Evolutionary conservation across 176 grass and related monocot genomes (phyloP).

Genomic region (Cocos nucifera): DNA sequence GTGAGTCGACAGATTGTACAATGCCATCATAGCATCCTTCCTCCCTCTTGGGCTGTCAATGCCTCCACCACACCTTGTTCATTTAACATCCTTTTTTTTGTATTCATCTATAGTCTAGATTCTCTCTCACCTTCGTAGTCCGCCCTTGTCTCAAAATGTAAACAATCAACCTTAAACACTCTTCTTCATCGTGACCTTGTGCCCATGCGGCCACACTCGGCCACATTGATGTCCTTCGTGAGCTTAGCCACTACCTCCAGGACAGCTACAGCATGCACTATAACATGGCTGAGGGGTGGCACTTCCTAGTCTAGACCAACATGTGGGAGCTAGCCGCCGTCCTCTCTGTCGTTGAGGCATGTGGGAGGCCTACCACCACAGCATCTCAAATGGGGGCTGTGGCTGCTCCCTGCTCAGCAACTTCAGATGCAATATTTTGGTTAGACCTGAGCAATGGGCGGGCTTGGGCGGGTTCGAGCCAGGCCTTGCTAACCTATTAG

Average conservation of each 20-base stretch:
- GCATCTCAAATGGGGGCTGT: background rate
- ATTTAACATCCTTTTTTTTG: slow-evolving; percentile 69
- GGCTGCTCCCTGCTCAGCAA: slow-evolving; percentile 15
- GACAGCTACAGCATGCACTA: slow-evolving; percentile 52
- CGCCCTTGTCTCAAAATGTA: slow-evolving; percentile 63
- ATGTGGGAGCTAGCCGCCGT: slow-evolving; percentile 19
- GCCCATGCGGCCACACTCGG: slow-evolving; percentile 35
- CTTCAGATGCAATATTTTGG: slow-evolving; percentile 13
- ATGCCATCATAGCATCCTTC: slow-evolving; percentile 93
- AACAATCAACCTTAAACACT: slow-evolving; percentile 56
- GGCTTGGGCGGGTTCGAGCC: too few species aligned
- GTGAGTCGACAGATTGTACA: slow-evolving; percentile 91
- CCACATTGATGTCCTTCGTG: background rate
- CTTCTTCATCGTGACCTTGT: slow-evolving; percentile 50
- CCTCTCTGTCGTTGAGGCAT: background rate
- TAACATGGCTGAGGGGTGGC: slow-evolving; percentile 22
- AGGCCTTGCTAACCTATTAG: too few species aligned
- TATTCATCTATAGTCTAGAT: slow-evolving; percentile 83
- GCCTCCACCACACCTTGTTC: slow-evolving; percentile 58
- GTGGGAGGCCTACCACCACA: background rate
- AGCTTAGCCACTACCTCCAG: slow-evolving; percentile 68
- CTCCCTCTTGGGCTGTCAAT: slow-evolving; percentile 59
- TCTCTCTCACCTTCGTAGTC: slow-evolving; percentile 74
- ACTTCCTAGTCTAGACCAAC: slow-evolving; percentile 53
- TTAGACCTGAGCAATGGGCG: too few species aligned